Percentiles rank a stretch among this genome's conserved stretches.
Conservation (phyloP, 2,329 filamentous ascomycete genomes). For the Aureobasidium musti region DNA sequence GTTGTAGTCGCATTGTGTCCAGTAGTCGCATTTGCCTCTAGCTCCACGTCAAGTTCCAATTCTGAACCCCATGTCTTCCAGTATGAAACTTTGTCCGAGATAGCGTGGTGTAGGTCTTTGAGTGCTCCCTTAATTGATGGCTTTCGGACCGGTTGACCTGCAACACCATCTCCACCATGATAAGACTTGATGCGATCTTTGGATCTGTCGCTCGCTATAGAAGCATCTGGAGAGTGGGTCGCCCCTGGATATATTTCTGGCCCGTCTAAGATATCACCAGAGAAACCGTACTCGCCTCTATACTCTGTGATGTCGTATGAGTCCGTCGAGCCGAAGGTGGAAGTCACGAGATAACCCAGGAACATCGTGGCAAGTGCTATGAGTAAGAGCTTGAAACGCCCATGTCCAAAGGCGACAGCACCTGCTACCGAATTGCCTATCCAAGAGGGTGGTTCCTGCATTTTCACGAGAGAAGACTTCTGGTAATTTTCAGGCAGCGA, state of each 20-base stretch:
- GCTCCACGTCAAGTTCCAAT: background rate
- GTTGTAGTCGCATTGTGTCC: conserved; percentile 29
- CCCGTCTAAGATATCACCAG: conserved; percentile 34
- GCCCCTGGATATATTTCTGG: conserved; percentile 33
- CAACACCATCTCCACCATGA: conserved; percentile 24
- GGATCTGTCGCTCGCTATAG: background rate
- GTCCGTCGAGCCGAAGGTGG: conserved; percentile 33
- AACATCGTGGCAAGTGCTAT: conserved; percentile 36
- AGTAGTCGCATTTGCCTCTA: conserved; percentile 13
- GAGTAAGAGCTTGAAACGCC: conserved; percentile 35
- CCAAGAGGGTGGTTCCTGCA: conserved; percentile 30
- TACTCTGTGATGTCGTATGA: conserved; percentile 13
- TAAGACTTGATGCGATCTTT: background rate
- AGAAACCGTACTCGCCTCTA: conserved; percentile 31
- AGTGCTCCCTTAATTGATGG: conserved; percentile 41
- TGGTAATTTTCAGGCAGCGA: background rate
- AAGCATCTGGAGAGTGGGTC: conserved; percentile 15
- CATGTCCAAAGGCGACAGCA: conserved; percentile 29
- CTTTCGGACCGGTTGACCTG: conserved; percentile 26
- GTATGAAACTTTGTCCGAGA: conserved; percentile 39
- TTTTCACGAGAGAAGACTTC: conserved; percentile 1
- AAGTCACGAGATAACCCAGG: conserved; percentile 40
- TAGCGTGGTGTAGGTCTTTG: conserved; percentile 40
- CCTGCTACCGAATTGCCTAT: conserved; percentile 11
- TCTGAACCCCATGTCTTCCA: conserved; percentile 35